A percentile compares a stretch with the other conserved stretches of the same genome.
Conservation (phyloP, 2,329 filamentous ascomycete genomes). For the Fusarium zealandicum region DNA sequence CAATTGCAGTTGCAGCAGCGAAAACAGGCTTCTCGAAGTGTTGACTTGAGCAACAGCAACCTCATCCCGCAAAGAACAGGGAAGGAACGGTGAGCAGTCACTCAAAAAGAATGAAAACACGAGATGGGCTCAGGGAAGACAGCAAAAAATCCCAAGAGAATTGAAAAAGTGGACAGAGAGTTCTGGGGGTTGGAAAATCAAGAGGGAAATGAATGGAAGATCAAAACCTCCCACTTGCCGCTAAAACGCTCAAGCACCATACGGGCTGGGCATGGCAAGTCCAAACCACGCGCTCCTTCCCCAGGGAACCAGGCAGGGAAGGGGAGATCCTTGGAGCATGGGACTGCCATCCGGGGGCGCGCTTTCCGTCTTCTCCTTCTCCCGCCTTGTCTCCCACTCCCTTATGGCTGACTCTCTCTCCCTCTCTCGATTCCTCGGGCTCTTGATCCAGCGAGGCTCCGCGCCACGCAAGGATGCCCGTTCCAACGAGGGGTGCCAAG, state of each 20-base stretch:
- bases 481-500: conserved; percentile 8
- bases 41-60: conserved; percentile 4
- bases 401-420: conserved; percentile 17
- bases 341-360: conserved; percentile 18
- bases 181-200: conserved; percentile 22
- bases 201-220: background rate
- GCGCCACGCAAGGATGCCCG: conserved; percentile 4
- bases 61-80: conserved; percentile 14
- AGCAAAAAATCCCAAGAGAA: conserved; percentile 18
- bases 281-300: conserved; percentile 14
- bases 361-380: conserved; percentile 11
- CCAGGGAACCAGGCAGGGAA: conserved; percentile 22
- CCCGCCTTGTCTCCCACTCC: conserved; percentile 8
- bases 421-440: background rate
- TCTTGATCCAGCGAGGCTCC: background rate
- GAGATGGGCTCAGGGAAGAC: conserved; percentile 7
- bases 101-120: too few relatives aligned
- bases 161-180: conserved; percentile 24
- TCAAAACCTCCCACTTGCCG: background rate
- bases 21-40: conserved; percentile 16
- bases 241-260: conserved; percentile 21
- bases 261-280: background rate
- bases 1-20: conserved; percentile 6
- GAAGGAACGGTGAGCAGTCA: too few relatives aligned
- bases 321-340: conserved; percentile 17